Conservation (phyloP, 2,329 filamentous ascomycete species). For the Trichoderma endophyticum region DNA sequence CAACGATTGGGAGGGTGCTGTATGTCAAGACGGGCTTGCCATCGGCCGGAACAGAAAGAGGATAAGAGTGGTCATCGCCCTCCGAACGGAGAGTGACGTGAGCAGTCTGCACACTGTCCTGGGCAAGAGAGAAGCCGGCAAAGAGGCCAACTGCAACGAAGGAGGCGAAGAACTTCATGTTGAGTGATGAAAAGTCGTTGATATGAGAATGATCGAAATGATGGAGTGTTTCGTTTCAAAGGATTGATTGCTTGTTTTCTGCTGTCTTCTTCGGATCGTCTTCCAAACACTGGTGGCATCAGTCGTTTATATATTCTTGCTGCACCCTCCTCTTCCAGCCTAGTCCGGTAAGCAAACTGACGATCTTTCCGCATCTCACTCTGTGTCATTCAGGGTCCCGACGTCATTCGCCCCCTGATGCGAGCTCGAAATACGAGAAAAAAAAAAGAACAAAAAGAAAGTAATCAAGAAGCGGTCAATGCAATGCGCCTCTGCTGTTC, state of each 20-base stretch:
- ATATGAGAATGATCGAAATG: background rate
- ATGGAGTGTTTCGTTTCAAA: background rate
- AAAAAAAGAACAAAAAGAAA: background rate
- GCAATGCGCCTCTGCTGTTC: background rate
- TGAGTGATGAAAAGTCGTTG: background rate
- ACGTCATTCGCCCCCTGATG: background rate
- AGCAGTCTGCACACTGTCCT: slow-evolving; percentile 31
- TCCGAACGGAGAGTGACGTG: slow-evolving; percentile 41
- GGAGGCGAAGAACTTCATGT: slow-evolving; percentile 25
- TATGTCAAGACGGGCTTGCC: slow-evolving; percentile 38
- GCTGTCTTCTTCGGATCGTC: background rate
- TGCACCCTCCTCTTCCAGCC: background rate
- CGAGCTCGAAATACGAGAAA: background rate
- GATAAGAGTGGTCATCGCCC: slow-evolving; percentile 33
- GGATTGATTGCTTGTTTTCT: background rate
- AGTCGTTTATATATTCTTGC: background rate
- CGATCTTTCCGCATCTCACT: background rate
- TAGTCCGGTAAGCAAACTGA: background rate
- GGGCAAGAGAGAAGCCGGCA: slow-evolving; percentile 11
- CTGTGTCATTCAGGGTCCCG: background rate
- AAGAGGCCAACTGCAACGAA: slow-evolving; percentile 19
- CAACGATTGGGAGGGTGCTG: slow-evolving; percentile 34
- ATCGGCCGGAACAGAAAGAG: slow-evolving; percentile 42
- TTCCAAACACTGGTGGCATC: background rate
- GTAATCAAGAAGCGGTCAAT: background rate